Conservation (phyloP, 495 filamentous ascomycete species). For the Xylaria intraflava region DNA sequence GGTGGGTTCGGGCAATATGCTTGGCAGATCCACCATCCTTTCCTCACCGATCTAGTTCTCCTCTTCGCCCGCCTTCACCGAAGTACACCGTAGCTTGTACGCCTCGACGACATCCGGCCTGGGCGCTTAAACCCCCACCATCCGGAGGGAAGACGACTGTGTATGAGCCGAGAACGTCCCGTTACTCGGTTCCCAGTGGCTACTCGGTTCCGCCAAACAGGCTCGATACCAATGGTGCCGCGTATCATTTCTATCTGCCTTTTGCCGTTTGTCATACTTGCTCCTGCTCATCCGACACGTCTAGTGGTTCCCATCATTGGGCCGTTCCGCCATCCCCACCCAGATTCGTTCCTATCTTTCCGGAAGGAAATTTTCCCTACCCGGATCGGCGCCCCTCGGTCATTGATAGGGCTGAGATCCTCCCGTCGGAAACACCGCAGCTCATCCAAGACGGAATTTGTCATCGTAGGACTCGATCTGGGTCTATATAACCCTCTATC, state of each 20-base stretch:
- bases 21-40: background rate
- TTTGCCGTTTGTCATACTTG: slow-evolving; percentile 4
- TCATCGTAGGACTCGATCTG: slow-evolving; percentile 3
- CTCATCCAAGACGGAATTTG: background rate
- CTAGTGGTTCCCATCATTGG: background rate
- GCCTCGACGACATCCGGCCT: background rate
- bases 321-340: background rate
- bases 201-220: background rate
- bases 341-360: background rate
- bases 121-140: background rate
- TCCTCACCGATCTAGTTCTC: slow-evolving; percentile 4
- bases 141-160: slow-evolving; percentile 1
- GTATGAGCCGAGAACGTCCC: background rate
- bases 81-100: background rate
- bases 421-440: background rate
- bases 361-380: background rate
- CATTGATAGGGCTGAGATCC: background rate
- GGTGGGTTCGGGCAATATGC: slow-evolving; percentile 9
- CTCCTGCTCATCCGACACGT: background rate
- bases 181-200: background rate
- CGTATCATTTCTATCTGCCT: slow-evolving; percentile 12
- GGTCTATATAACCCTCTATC: slow-evolving; percentile 1
- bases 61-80: slow-evolving; percentile 14
- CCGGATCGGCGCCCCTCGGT: background rate
- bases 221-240: background rate